Conservation (phyloP, 208 protist species). For the Trypanosoma avium region DNA sequence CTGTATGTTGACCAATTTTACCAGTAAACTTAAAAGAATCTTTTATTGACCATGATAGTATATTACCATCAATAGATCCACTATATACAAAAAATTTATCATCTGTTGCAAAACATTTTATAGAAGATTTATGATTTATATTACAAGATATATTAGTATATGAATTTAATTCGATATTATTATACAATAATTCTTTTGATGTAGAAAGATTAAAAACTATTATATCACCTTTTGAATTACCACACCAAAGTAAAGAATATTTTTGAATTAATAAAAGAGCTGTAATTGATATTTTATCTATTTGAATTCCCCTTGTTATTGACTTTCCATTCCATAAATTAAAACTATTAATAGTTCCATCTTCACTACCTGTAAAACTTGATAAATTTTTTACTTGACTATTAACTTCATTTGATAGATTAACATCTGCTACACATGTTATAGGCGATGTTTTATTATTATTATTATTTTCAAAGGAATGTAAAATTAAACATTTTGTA, state of each 20-base stretch:
- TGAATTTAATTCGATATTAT: not conserved
- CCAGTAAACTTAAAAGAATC: conserved; percentile 8
- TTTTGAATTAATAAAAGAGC: conserved; percentile 4
- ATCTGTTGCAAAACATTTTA: conserved; percentile 9
- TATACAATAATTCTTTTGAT: not conserved
- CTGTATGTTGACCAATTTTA: conserved; percentile 11
- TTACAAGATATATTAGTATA: not conserved
- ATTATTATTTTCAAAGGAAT: conserved; percentile 4
- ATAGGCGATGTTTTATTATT: not conserved
- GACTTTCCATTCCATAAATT: conserved; percentile 11
- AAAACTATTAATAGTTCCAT: conserved; percentile 4
- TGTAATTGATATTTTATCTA: conserved; percentile 7
- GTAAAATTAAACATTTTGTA: conserved; percentile 13
- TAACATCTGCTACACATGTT: conserved; percentile 10
- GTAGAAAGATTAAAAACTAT: not conserved
- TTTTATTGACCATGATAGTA: conserved; percentile 3
- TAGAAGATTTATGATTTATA: not conserved
- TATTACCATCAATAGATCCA: conserved; percentile 6
- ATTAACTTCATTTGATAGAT: not conserved
- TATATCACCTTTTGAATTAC: conserved; percentile 7
- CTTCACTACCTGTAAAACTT: not conserved
- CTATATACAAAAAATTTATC: conserved; percentile 14
- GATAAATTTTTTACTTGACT: not conserved
- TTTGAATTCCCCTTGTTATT: not conserved
- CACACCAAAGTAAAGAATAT: conserved; percentile 16